Conservation (phyloP, 176 grass and related monocot species). For the Pharus latifolius region DNA sequence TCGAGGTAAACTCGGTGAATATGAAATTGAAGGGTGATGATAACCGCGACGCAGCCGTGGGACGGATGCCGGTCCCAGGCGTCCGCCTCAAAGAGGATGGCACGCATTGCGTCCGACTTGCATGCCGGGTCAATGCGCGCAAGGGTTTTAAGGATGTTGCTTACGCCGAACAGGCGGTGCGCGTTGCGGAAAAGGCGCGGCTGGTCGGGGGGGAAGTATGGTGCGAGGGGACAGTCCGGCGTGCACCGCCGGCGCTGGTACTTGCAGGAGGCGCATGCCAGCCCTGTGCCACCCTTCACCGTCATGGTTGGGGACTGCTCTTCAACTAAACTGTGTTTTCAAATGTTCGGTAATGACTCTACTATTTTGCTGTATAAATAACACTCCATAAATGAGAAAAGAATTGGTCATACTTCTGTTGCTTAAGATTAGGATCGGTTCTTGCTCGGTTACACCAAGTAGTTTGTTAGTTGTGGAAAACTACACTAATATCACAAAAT, state of each 20-base stretch:
- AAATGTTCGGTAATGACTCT: no score
- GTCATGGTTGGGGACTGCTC: no score
- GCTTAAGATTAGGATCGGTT: no score
- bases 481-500: no score
- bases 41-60: not conserved
- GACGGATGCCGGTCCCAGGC: not conserved
- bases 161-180: not conserved
- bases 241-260: not conserved
- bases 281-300: no score
- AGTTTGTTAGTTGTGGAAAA: no score
- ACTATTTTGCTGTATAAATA: no score
- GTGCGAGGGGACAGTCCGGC: not conserved
- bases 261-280: not conserved
- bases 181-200: not conserved
- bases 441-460: no score
- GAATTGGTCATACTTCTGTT: no score
- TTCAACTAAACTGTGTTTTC: no score
- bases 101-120: not conserved
- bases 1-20: no score
- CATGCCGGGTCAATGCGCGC: not conserved
- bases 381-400: no score
- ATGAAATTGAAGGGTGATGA: not conserved
- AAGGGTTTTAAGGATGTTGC: not conserved
- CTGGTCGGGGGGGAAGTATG: not conserved
- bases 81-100: not conserved